phyloP scores from a whole-genome alignment of 148 eudicot genomes.

The Silene uniflora region DNA sequence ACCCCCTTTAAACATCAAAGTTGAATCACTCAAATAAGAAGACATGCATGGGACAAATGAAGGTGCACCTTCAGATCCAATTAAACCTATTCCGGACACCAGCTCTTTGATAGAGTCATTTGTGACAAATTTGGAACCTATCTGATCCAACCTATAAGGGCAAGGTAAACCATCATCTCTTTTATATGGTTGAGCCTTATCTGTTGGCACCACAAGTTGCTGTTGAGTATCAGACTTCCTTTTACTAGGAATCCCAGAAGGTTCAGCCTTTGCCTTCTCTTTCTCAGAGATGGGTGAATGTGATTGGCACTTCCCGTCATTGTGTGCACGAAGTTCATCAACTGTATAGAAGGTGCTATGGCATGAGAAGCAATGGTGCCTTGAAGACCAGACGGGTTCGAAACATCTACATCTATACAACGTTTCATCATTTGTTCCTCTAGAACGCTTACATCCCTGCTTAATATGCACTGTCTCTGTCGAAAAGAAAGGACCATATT shows the following conservation, averaged over 20 bases:
- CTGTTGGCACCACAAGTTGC: constrained; percentile 13
- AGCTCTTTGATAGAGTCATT: constrained; percentile 52
- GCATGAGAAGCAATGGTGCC: constrained; percentile 54
- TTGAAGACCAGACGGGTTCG: constrained; percentile 55
- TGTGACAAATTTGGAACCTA: constrained; percentile 51
- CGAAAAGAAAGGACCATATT: constrained; percentile 42
- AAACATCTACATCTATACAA: constrained; percentile 59
- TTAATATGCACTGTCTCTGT: constrained; percentile 29
- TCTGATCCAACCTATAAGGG: constrained; percentile 48
- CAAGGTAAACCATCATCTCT: constrained; percentile 32
- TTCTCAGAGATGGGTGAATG: constrained; percentile 27
- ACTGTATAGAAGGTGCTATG: constrained; percentile 45
- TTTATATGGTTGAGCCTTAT: constrained; percentile 27
- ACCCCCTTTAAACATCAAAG: constrained; percentile 27
- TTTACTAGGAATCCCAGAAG: constrained; percentile 14
- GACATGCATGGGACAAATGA: constrained; percentile 41
- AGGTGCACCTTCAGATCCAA: constrained; percentile 57
- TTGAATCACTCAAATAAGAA: constrained; percentile 40
- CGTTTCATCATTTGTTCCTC: constrained; percentile 31
- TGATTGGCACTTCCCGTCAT: constrained; percentile 34
- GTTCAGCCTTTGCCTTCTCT: constrained; percentile 28
- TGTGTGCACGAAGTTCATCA: constrained; percentile 44
- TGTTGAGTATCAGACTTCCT: constrained; percentile 25
- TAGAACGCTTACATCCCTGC: constrained; percentile 36
- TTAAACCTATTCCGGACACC: constrained; percentile 53